These are phyloP conservation scores for Cladophialophora yegresii DNA, from an alignment of 2,329 filamentous ascomycete genomes.

Conservation along the genomic window DNA sequence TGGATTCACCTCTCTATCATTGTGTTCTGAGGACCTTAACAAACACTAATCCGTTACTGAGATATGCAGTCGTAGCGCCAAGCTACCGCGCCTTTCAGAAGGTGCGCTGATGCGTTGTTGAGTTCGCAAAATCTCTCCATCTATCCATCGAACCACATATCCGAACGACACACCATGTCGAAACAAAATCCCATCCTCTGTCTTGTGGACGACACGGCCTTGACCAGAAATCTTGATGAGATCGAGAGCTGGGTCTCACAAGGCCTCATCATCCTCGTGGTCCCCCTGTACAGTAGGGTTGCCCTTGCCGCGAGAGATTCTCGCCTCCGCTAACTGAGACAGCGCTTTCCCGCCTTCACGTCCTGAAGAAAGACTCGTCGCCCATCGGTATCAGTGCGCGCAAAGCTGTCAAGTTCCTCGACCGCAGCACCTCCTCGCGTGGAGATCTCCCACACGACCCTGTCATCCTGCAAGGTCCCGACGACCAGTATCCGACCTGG, in stretches of 20 bases:
- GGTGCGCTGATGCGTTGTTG: constrained; percentile 24
- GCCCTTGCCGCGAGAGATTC: constrained; percentile 7
- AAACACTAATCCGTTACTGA: constrained; percentile 19
- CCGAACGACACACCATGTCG: constrained; percentile 24
- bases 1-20: constrained; percentile 8
- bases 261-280: constrained; percentile 53
- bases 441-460: constrained; percentile 48
- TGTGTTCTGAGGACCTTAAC: constrained; percentile 1
- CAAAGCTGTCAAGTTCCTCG: constrained; percentile 55
- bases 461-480: constrained; percentile 52
- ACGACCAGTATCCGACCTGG: constrained; percentile 53
- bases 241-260: constrained; percentile 56
- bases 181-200: constrained; percentile 53
- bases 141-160: not conserved
- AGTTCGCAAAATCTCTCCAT: constrained; percentile 1
- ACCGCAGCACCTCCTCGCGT: constrained; percentile 53
- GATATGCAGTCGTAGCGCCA: constrained; percentile 22
- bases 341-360: constrained; percentile 52
- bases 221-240: constrained; percentile 56
- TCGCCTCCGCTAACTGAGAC: constrained; percentile 24
- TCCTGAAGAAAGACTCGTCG: constrained; percentile 49
- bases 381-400: constrained; percentile 54
- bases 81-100: constrained; percentile 20
- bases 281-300: constrained; percentile 55
- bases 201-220: constrained; percentile 56